Percentiles rank a stretch among this genome's conserved stretches.
phyloP scores from a whole-genome alignment of 2,329 filamentous ascomycete species.

The Ramichloridium luteum region DNA sequence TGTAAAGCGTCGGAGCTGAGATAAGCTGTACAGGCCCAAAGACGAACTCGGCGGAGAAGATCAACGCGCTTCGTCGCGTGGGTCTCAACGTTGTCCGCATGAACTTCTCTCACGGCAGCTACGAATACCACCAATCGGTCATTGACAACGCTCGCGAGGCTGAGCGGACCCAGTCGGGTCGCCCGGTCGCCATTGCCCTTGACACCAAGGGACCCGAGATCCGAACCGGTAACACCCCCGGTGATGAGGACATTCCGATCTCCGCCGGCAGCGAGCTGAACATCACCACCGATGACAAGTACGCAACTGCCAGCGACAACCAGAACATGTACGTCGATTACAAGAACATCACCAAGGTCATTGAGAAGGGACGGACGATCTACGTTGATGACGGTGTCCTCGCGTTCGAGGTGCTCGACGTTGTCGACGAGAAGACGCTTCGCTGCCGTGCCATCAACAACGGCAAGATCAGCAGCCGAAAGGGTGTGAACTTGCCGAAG shows the following conservation, averaged over 20 bases:
- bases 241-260: slow-evolving; percentile 68
- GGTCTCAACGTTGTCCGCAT: slow-evolving; percentile 98
- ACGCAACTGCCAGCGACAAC: slow-evolving; percentile 70
- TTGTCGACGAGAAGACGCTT: slow-evolving; percentile 81
- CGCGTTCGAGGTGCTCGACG: slow-evolving; percentile 82
- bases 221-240: slow-evolving; percentile 63
- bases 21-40: slow-evolving; percentile 53
- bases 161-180: slow-evolving; percentile 63
- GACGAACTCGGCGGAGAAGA: slow-evolving; percentile 95
- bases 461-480: slow-evolving; percentile 95
- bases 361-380: slow-evolving; percentile 78
- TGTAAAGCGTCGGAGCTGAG: not conserved
- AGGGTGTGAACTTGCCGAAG: slow-evolving; percentile 98
- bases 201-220: slow-evolving; percentile 79
- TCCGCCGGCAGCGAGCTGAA: slow-evolving; percentile 73
- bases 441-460: slow-evolving; percentile 86
- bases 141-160: slow-evolving; percentile 90
- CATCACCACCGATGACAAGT: slow-evolving; percentile 93
- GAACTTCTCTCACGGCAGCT: slow-evolving; percentile 95
- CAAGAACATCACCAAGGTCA: slow-evolving; percentile 99
- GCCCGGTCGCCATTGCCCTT: slow-evolving; percentile 89
- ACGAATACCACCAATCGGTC: slow-evolving; percentile 96
- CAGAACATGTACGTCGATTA: slow-evolving; percentile 99
- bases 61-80: slow-evolving; percentile 76
- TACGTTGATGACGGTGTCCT: slow-evolving; percentile 98